These are phyloP conservation scores for Leavenworthia alabamica DNA, from an alignment of 345 rosid species.

Conservation along the genomic window DNA sequence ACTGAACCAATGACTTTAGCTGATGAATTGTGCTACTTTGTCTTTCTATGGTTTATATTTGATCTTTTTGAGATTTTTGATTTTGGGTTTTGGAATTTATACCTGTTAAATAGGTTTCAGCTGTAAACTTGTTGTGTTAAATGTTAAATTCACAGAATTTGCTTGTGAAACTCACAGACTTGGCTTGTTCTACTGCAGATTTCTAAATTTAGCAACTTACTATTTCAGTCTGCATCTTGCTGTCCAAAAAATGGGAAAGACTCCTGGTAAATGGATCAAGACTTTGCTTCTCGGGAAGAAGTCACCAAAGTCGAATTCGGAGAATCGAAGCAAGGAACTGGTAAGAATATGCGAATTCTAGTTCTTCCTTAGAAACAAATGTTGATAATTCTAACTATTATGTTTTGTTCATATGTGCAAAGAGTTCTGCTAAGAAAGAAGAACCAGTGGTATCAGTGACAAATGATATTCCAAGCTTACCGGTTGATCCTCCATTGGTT, in stretches of 20 bases:
- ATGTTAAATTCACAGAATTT: background rate
- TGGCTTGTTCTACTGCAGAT: constrained; percentile 25
- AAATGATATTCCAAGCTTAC: constrained; percentile 31
- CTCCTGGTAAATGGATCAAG: constrained; percentile 81
- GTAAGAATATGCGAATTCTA: constrained; percentile 17
- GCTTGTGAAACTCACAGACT: background rate
- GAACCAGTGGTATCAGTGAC: constrained; percentile 35
- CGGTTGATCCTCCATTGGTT: constrained; percentile 34
- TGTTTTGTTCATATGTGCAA: constrained; percentile 6
- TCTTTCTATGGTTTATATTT: background rate
- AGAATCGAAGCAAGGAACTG: constrained; percentile 37
- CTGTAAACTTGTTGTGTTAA: background rate
- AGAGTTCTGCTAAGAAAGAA: constrained; percentile 45
- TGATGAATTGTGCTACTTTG: background rate
- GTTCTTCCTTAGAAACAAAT: background rate
- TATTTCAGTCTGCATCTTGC: background rate
- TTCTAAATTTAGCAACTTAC: constrained; percentile 6
- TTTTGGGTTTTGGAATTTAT: background rate
- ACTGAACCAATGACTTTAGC: background rate
- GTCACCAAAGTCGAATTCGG: constrained; percentile 51
- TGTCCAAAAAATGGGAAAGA: constrained; percentile 50
- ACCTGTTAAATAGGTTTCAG: constrained; percentile 1
- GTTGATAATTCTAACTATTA: constrained; percentile 3
- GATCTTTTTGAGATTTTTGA: background rate
- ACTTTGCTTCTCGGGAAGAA: constrained; percentile 57